Evolutionary conservation across 371 early-diverging fungal genomes (phyloP), one percentile per base, ranked within the genome.

Genomic region (Conidiobolus incongruus): DNA sequence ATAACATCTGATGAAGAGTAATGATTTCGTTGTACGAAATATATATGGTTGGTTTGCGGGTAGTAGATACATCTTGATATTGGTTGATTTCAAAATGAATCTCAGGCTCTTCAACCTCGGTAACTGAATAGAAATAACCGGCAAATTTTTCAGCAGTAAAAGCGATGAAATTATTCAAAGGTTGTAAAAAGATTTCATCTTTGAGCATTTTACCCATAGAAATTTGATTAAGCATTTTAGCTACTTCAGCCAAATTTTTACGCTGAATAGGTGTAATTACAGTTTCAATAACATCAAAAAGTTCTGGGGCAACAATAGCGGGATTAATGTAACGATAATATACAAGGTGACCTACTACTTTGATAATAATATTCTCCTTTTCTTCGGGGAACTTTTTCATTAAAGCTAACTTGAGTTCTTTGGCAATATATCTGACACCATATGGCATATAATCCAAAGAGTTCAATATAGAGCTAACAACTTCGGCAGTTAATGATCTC

Each of bases 261-360:
- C 94, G 76, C 59, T 94, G 90, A 43, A 75, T 61, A 1, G 82
- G 85, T 41, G 69, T 74, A 31, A 95, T 73, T 19, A 68, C 65
- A 10, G 68, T 66, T 30, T 91, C 87, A 46, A 92, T 84, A 31
- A 97, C 89, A 56, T 92, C 92, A 52, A 88, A 91, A 12, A 80
- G 77, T 54, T 94, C 96, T 15, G 98, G 98, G 2, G 94, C 90
- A 38, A 81, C 75, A 48, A 97, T 92, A n/a, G 88, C 95, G 15
- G 94, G 95, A 58, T 90, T 93, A 49, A 97, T 74, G 59, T 92
- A 95, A 29, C 92, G 78, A 60, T 92, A 92, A 60, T 91, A 97
- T 30, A 97, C 78, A 50, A 94, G 63, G 52, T 92, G 81, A 7
- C 93, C 92, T 30, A 97, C 77, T 15, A 88, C 72, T 51, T 77